Percentiles rank a stretch among this genome's conserved stretches.
phyloP scores from a whole-genome alignment of 176 grass and related monocot species.

The Hordeum vulgare region MorexV3_pseudomolecules_assembly NC_058524.1:210337100-210337599 shows the following conservation, averaged over 20 bases:
- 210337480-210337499: not conserved
- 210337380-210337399: not conserved
- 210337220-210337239: not conserved
- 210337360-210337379: not conserved
- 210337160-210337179: not conserved
- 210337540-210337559: not conserved
- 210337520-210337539: not conserved
- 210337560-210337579: not conserved
- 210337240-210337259: not conserved
- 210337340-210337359: not conserved
- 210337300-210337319: conserved; percentile 69
- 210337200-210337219: not conserved
- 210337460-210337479: not conserved
- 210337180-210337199: not conserved
- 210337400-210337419: not conserved
- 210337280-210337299: conserved; percentile 81
- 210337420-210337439: not conserved
- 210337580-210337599: not conserved
- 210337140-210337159: not conserved
- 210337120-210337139: not conserved
- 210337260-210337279: conserved; percentile 71
- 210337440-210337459: not conserved
- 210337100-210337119: not conserved
- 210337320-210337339: conserved; percentile 64
- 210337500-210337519: not conserved